Evolutionary conservation across 2,329 filamentous ascomycete genomes (phyloP).

Genomic region (Epichloe baconii): DNA sequence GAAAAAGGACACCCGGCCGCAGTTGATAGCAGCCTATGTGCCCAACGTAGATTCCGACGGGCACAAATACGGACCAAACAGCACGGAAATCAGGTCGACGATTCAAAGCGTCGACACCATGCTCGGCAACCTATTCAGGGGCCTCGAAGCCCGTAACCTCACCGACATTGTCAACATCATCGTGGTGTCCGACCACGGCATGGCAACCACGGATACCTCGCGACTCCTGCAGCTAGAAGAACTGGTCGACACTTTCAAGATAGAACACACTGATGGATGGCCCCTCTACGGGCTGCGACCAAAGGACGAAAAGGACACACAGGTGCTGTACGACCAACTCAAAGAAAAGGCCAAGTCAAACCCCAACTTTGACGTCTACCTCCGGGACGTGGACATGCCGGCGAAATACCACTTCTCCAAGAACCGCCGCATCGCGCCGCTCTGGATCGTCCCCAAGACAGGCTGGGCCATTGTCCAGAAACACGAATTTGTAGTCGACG

Average conservation of each 20-base stretch:
- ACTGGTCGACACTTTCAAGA: slow-evolving; percentile 61
- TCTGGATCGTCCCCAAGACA: slow-evolving; percentile 87
- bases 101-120: slow-evolving; percentile 73
- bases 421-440: slow-evolving; percentile 78
- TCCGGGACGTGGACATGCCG: slow-evolving; percentile 79
- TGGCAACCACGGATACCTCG: slow-evolving; percentile 79
- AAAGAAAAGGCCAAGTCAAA: slow-evolving; percentile 44
- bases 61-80: slow-evolving; percentile 84
- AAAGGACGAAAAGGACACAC: slow-evolving; percentile 53
- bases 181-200: slow-evolving; percentile 94
- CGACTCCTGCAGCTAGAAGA: slow-evolving; percentile 85
- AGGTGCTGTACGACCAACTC: slow-evolving; percentile 51
- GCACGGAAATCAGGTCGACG: slow-evolving; percentile 71
- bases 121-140: slow-evolving; percentile 63
- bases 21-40: slow-evolving; percentile 88
- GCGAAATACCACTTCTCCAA: slow-evolving; percentile 81
- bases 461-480: slow-evolving; percentile 86
- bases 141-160: slow-evolving; percentile 69
- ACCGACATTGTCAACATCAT: slow-evolving; percentile 86
- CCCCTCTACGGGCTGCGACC: slow-evolving; percentile 81
- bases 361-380: slow-evolving; percentile 73
- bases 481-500: slow-evolving; percentile 59
- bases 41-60: slow-evolving; percentile 83
- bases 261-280: slow-evolving; percentile 88
- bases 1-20: slow-evolving; percentile 52